These are phyloP conservation scores for Alloteropsis semialata DNA, from an alignment of 176 grass and related monocot genomes.

Conservation along the genomic window DNA sequence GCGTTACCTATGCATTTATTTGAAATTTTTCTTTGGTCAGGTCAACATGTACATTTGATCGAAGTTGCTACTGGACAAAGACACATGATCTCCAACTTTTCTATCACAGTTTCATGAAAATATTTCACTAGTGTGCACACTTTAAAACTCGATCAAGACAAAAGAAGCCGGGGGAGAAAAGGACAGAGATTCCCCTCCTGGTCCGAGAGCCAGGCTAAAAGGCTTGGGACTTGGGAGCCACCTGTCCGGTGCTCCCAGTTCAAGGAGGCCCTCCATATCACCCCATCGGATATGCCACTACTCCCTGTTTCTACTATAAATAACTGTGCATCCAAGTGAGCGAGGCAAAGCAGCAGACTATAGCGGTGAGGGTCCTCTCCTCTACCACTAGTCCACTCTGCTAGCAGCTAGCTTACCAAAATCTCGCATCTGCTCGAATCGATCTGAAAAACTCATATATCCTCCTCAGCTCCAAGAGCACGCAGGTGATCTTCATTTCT, in stretches of 20 bases:
- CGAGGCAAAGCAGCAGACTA: neutral
- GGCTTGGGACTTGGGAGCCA: slow-evolving; percentile 28
- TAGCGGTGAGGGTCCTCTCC: neutral
- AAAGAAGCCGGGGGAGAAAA: neutral
- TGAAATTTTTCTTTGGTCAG: no score
- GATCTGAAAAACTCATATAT: neutral
- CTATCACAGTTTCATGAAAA: neutral
- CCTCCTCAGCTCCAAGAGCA: neutral
- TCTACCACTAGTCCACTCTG: neutral
- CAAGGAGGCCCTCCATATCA: slow-evolving; percentile 31
- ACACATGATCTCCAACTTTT: neutral
- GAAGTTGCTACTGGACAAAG: no score
- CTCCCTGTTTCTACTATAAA: neutral
- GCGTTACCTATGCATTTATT: no score
- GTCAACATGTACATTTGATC: no score
- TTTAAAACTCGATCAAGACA: neutral
- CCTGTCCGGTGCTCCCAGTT: slow-evolving; percentile 30
- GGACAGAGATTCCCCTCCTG: slow-evolving; percentile 43
- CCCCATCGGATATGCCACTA: slow-evolving; percentile 37
- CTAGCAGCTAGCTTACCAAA: neutral
- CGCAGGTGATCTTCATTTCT: neutral
- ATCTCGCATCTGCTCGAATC: neutral
- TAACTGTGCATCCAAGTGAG: slow-evolving; percentile 8
- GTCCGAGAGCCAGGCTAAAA: slow-evolving; percentile 34
- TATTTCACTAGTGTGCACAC: neutral